phyloP scores from a whole-genome alignment of 106 monocot species.

The Dioscorea dumetorum region DNA sequence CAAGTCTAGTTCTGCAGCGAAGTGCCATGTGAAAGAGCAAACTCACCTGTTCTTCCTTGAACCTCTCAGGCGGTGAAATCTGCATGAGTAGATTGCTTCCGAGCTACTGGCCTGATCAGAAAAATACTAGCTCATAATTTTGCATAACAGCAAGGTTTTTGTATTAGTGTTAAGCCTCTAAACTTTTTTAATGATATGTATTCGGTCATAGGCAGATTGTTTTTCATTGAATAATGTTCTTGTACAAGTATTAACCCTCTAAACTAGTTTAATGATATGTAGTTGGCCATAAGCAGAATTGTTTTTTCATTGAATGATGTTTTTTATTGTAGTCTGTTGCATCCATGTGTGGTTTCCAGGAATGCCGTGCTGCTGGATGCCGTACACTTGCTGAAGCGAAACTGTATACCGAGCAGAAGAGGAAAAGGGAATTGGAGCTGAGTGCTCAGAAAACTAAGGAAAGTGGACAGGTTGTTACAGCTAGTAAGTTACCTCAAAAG shows the following conservation, averaged over 20 bases:
- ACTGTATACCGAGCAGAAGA: slow-evolving; percentile 61
- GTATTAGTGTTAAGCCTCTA: too few relatives aligned
- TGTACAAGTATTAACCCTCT: too few relatives aligned
- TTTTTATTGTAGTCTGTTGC: background rate
- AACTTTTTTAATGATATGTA: background rate
- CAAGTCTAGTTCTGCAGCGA: too few relatives aligned
- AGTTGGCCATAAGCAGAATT: background rate
- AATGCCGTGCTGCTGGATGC: slow-evolving; percentile 83
- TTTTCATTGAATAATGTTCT: background rate
- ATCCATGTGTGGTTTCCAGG: slow-evolving; percentile 23
- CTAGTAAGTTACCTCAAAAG: slow-evolving; percentile 42
- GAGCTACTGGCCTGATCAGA: too few relatives aligned
- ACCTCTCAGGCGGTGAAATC: too few relatives aligned
- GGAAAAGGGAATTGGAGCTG: slow-evolving; percentile 47
- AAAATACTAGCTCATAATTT: too few relatives aligned
- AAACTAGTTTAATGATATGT: background rate
- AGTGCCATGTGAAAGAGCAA: too few relatives aligned
- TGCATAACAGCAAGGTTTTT: too few relatives aligned
- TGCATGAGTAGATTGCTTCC: too few relatives aligned
- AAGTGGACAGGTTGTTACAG: slow-evolving; percentile 22
- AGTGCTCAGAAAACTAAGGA: slow-evolving; percentile 48
- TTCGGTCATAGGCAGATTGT: background rate
- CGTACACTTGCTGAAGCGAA: slow-evolving; percentile 72
- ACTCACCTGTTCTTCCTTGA: too few relatives aligned
- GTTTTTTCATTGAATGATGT: background rate